These are phyloP conservation scores for Trichoderma citrinoviride DNA, from an alignment of 2,329 filamentous ascomycete genomes.

Conservation along the genomic window DNA sequence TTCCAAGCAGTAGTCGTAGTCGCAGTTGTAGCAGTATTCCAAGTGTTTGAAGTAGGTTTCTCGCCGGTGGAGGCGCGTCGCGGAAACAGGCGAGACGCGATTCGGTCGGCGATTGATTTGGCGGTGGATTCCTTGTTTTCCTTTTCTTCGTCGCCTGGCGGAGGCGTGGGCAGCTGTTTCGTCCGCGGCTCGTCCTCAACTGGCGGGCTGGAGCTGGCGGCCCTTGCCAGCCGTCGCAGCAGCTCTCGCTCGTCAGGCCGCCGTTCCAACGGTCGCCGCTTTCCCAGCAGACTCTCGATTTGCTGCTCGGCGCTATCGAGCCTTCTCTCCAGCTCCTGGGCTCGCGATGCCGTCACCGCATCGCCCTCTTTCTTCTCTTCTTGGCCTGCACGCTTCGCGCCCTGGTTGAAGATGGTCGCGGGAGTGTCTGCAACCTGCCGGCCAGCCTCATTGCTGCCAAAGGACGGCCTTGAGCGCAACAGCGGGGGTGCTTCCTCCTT, in stretches of 20 bases:
- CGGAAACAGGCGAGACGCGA: conserved; percentile 24
- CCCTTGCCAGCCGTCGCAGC: conserved; percentile 49
- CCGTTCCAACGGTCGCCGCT: background rate
- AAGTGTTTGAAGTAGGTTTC: conserved; percentile 2
- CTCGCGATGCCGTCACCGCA: background rate
- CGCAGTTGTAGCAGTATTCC: background rate
- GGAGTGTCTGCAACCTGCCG: conserved; percentile 41
- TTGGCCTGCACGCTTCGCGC: conserved; percentile 18
- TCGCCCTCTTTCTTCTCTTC: background rate
- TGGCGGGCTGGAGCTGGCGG: conserved; percentile 46
- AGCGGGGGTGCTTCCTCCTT: conserved; percentile 22
- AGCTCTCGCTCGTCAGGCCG: conserved; percentile 48
- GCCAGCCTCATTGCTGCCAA: conserved; percentile 29
- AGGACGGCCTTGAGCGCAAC: conserved; percentile 28
- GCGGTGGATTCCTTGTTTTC: conserved; percentile 4
- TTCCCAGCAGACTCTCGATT: background rate
- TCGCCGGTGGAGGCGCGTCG: conserved; percentile 22
- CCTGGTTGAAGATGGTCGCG: conserved; percentile 40
- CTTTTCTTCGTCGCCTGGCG: conserved; percentile 16
- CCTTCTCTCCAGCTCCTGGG: background rate
- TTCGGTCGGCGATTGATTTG: conserved; percentile 19
- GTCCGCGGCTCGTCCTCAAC: conserved; percentile 27
- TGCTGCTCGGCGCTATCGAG: conserved; percentile 18
- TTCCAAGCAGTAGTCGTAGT: background rate
- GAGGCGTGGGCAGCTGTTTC: conserved; percentile 25